Evolutionary conservation across 1,139 yeast genomes (phyloP).

Genomic region (Candida pseudoviswanathii): DNA sequence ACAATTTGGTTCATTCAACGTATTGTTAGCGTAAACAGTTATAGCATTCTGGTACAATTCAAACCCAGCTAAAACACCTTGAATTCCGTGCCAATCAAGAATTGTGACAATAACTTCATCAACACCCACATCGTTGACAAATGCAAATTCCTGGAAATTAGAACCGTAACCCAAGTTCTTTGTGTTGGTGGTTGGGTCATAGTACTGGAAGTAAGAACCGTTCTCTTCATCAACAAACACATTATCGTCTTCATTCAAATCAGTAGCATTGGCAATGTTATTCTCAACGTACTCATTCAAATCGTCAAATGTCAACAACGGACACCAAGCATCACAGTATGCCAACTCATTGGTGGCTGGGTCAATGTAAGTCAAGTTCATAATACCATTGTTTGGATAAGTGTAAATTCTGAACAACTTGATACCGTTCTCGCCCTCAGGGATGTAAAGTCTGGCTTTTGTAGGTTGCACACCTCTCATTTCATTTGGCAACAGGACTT

Average conservation of each 20-base stretch:
- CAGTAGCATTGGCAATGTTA: constrained; percentile 23
- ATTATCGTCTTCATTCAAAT: constrained; percentile 24
- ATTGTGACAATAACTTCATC: constrained; percentile 66
- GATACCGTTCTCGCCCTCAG: constrained; percentile 55
- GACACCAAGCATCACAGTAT: constrained; percentile 89
- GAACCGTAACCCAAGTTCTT: constrained; percentile 52
- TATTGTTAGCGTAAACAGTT: constrained; percentile 67
- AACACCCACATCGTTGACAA: constrained; percentile 70
- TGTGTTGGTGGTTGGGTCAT: constrained; percentile 41
- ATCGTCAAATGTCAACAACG: constrained; percentile 45
- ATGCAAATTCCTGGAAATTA: constrained; percentile 76
- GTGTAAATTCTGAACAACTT: constrained; percentile 73
- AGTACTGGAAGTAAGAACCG: constrained; percentile 41
- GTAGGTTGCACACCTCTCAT: constrained; percentile 63
- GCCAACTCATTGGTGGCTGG: constrained; percentile 58
- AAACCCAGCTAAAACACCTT: constrained; percentile 72
- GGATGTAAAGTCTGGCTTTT: constrained; percentile 71
- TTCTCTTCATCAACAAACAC: constrained; percentile 33
- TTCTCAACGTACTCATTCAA: constrained; percentile 26
- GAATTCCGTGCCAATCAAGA: constrained; percentile 66
- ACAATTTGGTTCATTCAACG: constrained; percentile 70
- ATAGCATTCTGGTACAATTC: constrained; percentile 70
- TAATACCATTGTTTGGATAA: constrained; percentile 81
- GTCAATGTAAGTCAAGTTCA: constrained; percentile 87
- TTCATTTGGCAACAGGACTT: constrained; percentile 59